These are phyloP conservation scores for Conoideocrella luteorostrata DNA, from an alignment of 2,329 filamentous ascomycete species.

Conservation along the genomic window DNA sequence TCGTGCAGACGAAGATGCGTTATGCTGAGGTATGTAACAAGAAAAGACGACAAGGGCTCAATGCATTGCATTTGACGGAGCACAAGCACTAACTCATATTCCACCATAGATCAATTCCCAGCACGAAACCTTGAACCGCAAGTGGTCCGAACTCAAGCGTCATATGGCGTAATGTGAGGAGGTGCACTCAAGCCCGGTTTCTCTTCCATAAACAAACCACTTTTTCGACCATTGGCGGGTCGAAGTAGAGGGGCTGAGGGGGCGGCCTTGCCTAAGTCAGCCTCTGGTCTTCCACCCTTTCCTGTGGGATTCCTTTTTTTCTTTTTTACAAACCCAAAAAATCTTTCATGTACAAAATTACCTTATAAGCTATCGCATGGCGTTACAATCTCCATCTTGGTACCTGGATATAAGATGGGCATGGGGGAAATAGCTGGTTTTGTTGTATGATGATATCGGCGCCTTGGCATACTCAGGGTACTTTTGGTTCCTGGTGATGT, in stretches of 20 bases:
- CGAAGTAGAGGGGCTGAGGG: too few relatives aligned
- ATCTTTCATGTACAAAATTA: neutral
- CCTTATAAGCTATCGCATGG: slow-evolving; percentile 1
- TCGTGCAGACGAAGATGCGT: slow-evolving; percentile 90
- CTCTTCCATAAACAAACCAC: too few relatives aligned
- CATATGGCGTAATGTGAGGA: slow-evolving; percentile 36
- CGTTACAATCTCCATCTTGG: neutral
- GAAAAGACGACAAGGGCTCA: neutral
- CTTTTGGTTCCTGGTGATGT: neutral
- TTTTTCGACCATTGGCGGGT: too few relatives aligned
- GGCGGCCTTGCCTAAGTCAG: too few relatives aligned
- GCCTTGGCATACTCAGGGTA: neutral
- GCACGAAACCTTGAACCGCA: slow-evolving; percentile 63
- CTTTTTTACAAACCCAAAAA: neutral
- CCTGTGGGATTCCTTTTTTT: neutral
- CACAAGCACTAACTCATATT: too few relatives aligned
- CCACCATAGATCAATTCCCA: slow-evolving; percentile 59
- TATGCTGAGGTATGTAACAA: slow-evolving; percentile 76
- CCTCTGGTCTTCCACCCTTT: too few relatives aligned
- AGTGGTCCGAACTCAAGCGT: slow-evolving; percentile 63
- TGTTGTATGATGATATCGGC: slow-evolving; percentile 1
- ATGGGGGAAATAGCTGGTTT: neutral
- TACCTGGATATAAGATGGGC: slow-evolving; percentile 1
- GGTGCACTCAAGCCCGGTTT: too few relatives aligned
- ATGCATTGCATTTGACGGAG: too few relatives aligned